Evolutionary conservation across 345 rosid genomes (phyloP).

Genomic region (Erucastrum elatum): DNA sequence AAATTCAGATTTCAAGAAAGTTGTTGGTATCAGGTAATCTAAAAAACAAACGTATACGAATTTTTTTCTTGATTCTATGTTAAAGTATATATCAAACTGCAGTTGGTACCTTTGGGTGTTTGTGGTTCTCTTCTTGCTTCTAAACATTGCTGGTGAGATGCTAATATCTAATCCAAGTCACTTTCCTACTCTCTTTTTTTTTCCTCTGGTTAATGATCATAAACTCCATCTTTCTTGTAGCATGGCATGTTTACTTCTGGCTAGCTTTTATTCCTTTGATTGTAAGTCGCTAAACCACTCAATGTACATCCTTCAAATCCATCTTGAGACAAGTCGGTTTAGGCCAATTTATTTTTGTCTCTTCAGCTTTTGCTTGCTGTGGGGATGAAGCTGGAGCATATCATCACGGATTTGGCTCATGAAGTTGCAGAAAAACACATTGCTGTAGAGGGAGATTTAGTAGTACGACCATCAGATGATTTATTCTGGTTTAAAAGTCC

Average conservation of each 20-base stretch:
- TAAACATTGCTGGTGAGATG: conserved; percentile 60
- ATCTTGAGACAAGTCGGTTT: neutral
- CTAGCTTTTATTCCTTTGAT: conserved; percentile 68
- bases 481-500: conserved; percentile 75
- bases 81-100: conserved; percentile 33
- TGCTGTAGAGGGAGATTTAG: conserved; percentile 65
- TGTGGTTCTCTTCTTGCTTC: conserved; percentile 71
- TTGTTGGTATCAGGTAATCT: conserved; percentile 85
- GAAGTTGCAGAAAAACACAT: conserved; percentile 73
- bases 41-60: neutral
- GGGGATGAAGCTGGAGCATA: conserved; percentile 77
- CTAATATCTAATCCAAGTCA: neutral
- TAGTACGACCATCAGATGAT: conserved; percentile 78
- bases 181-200: neutral
- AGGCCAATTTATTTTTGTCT: neutral
- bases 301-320: neutral
- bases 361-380: conserved; percentile 71
- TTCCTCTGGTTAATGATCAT: neutral
- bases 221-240: conserved; percentile 43
- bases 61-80: conserved; percentile 6
- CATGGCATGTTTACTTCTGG: conserved; percentile 84
- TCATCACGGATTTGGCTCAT: conserved; percentile 64
- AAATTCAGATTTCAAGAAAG: conserved; percentile 92
- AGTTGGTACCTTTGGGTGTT: conserved; percentile 97
- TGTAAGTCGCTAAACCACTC: conserved; percentile 44